These are phyloP conservation scores for Hydnum rufescens DNA, from an alignment of 768 basidiomycete species.

Conservation along the genomic window DNA sequence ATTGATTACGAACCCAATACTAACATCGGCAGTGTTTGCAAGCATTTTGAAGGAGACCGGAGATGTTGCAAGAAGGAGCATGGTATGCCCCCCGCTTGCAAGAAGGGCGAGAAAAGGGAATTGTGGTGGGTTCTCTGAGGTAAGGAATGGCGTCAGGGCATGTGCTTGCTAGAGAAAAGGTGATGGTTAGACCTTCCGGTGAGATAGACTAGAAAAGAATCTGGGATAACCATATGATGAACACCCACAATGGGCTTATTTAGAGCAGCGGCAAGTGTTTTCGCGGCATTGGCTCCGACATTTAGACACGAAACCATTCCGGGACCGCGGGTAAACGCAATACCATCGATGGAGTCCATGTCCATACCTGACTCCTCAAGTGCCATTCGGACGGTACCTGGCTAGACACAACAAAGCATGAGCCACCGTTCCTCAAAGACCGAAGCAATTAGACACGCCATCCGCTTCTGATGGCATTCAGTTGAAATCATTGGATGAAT, in stretches of 20 bases:
- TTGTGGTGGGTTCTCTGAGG: constrained; percentile 25
- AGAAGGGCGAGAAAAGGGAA: constrained; percentile 84
- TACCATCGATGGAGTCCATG: constrained; percentile 51
- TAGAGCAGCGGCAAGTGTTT: constrained; percentile 57
- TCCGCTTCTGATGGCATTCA: constrained; percentile 54
- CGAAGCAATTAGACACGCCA: constrained; percentile 27
- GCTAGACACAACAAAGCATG: constrained; percentile 26
- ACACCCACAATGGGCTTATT: constrained; percentile 73
- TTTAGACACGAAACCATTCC: constrained; percentile 52
- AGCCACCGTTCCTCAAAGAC: constrained; percentile 3
- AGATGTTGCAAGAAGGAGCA: constrained; percentile 57
- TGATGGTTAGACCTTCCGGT: constrained; percentile 1
- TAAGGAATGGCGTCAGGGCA: constrained; percentile 62
- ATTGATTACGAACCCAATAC: constrained; percentile 33
- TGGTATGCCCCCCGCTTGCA: constrained; percentile 86
- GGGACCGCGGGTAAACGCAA: constrained; percentile 83
- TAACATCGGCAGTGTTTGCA: constrained; percentile 54
- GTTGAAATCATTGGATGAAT: constrained; percentile 66
- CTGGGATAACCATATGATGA: constrained; percentile 68
- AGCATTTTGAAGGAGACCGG: constrained; percentile 41
- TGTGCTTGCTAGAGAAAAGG: constrained; percentile 59
- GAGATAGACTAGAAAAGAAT: neutral
- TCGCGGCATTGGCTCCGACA: constrained; percentile 67
- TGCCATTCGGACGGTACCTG: constrained; percentile 47
- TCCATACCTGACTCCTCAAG: constrained; percentile 41